Base-by-base conservation (phyloP, 2,329 filamentous ascomycete genomes). In the Aspergillus awamori region DNA sequence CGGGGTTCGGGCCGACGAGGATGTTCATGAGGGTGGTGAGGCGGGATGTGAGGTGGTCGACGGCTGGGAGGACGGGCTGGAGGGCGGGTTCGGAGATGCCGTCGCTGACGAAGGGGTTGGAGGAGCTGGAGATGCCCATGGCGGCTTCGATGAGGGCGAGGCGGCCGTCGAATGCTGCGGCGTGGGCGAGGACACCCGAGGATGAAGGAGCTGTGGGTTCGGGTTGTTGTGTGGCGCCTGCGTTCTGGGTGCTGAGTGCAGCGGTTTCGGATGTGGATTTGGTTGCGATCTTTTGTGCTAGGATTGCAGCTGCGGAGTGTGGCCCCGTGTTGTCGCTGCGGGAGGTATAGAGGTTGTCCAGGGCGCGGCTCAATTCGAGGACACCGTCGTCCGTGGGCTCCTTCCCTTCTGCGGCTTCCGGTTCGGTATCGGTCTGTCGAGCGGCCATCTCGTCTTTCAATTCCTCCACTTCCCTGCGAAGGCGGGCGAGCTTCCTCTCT, bases 111-210 rank as follows among this genome's bases (percentile, higher is more conserved):
- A 77, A 75, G 0, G 89, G 84, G 65, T 90, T 81, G 10, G 87
- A 84, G 0, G 88, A 86, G 22, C 88, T 87, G 43, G 87, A 89
- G 53, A 97, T 84, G 8, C 95, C 95, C 28, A 99, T 84, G 1
- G 88, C 86, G 67, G 87, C 87, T 79, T 99, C 95, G 52, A 99
- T 81, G 30, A 90, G 81, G 2, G 89, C 81, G 20, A 99, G 85
- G 5, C 95, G 87, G 30, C 86, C 84, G 73, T 98, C 94, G 70
- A 99, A 97, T 64, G 95, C 90, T 24, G 93, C 91, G 6, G 92
- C 89, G 75, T 93, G 91, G 36, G 88, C 87, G 38, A 97, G 82
- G 26, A 91, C 53, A 77, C 83, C 48, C 81, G 88, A 33, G 3
- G 74, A 64, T 5, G 72, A 47, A 22, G 67, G 49, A 48, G 53